Base-by-base conservation (phyloP, 1,139 yeast species). In the Magnusiomyces ingens region DNA sequence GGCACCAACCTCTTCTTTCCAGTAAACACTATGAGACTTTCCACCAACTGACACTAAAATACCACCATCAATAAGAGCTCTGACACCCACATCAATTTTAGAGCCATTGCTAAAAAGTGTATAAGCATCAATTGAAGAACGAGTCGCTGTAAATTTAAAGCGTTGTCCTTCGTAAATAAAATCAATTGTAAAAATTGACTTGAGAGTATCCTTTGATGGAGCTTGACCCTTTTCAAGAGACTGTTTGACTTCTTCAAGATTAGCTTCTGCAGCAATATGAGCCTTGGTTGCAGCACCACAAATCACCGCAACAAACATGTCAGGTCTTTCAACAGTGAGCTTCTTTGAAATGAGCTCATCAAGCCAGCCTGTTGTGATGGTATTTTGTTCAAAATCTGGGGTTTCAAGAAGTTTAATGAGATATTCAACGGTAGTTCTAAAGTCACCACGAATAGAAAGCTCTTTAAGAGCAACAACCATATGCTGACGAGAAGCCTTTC, bases 391-490 rank as follows among this genome's bases (percentile, higher is more conserved):
- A 64, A 93, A 93, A 68, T 87, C 99, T 52, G 96, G 95, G 41
- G 99, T 91, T 75, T 93, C 98, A 64, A 93, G 78, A 62, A 93
- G 79, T 70, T 93, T 91, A 71, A 94, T 93, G 67, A 94, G 79
- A 69, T 94, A 94, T 72, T 93, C 99, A 59, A 93, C 96, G 15
- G 99, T 93, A 43, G 99, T 93, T 73, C 96, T 82, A 76, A 93
- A 93, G 68, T 93, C 99, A 78, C 99, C 99, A 72, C 99, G 84
- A 66, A 93, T 93, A 56, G 95, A 86, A 64, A 93, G 79, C 72
- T 93, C 99, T 71, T 93, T 93, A 69, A 93, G 78, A 0, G 99
- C 99, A 56, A 93, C 98, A 61, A 93, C 97, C 99, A 93, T 93
- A 67, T 94, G 96, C 71, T 93, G 90, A 75, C 99, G 86, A 38